Evolutionary conservation across 306 rosid genomes (phyloP), one percentile per base, ranked within the genome.

Genomic region (Vicia villosa): DNA sequence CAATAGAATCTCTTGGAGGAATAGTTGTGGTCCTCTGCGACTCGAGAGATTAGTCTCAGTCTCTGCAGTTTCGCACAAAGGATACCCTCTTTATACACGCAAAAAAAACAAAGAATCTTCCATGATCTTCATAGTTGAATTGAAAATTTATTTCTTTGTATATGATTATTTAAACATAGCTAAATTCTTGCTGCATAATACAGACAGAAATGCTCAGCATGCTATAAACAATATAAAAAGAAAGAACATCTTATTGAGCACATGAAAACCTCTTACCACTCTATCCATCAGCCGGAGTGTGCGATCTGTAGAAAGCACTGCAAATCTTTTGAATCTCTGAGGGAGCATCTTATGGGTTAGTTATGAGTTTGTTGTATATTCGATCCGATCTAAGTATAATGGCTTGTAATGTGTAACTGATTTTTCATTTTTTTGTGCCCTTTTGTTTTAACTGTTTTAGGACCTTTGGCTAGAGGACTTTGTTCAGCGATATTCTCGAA

Each of bases 141-240:
- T 32, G 37, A 32, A 32, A 1, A 6, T 32, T 32, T 63, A n/a
- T 46, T 66, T 46, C 15, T 38, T 19, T 37, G 66, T 24, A 11
- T 77, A 43, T 43, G 38, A 41, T 73, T 70, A 17, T 51, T 72
- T 36, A 67, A 69, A 34, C 21, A 17, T 71, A 49, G 24, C 26
- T 82, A 67, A 51, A 42, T 64, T 63, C 22, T 54, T 72, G 40
- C 70, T 60, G 19, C 82, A 91, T 67, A 24, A 60, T 60, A 26
- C 85, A 91, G 97, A 58, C 88, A 81, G 79, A 87, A 82, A 82
- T 91, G 96, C 70, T 49, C 81, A 11, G 96, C 94, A 10, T 91
- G 97, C 85, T 91, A 81, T 77, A 89, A 77, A 81, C 96, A 87
- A 68, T 91, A 70, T 70, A 91, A 89, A 85, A 81, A 81, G 78